phyloP scores from a whole-genome alignment of 2,329 filamentous ascomycete genomes.

The Dendrostoma leiphaemia region DNA sequence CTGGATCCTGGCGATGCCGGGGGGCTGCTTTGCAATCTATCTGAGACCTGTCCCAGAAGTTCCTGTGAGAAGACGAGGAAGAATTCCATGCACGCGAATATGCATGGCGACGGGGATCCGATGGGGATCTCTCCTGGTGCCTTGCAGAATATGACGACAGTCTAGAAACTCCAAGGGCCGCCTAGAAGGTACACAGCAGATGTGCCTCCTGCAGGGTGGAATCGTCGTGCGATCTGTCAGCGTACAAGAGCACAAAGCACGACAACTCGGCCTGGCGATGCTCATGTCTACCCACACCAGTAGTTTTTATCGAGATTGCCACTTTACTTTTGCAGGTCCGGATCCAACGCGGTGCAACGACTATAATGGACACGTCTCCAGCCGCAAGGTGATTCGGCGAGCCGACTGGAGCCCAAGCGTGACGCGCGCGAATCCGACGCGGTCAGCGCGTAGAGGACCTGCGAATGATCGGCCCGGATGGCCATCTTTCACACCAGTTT shows the following conservation, averaged over 20 bases:
- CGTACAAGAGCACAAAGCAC: no score
- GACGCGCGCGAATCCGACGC: neutral
- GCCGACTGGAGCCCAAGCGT: neutral
- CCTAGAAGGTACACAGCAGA: no score
- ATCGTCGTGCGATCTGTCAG: no score
- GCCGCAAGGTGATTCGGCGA: neutral
- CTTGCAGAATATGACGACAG: slow-evolving; percentile 3
- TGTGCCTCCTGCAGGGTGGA: neutral
- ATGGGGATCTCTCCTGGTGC: neutral
- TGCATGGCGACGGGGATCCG: slow-evolving; percentile 11
- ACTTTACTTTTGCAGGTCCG: no score
- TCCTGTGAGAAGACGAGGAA: neutral
- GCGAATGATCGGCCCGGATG: neutral
- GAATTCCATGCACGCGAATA: slow-evolving; percentile 3
- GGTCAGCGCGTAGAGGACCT: neutral
- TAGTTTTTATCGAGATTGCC: neutral
- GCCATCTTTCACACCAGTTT: no score
- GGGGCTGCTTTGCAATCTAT: slow-evolving; percentile 1
- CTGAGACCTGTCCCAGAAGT: slow-evolving; percentile 2
- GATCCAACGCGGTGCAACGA: neutral
- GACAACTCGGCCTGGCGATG: neutral
- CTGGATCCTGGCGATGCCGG: neutral
- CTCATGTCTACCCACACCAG: neutral
- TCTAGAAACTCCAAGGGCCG: neutral
- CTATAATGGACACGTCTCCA: neutral